These are phyloP conservation scores for Serpula lacrymans DNA, from an alignment of 768 basidiomycete species.

Conservation along the genomic window DNA sequence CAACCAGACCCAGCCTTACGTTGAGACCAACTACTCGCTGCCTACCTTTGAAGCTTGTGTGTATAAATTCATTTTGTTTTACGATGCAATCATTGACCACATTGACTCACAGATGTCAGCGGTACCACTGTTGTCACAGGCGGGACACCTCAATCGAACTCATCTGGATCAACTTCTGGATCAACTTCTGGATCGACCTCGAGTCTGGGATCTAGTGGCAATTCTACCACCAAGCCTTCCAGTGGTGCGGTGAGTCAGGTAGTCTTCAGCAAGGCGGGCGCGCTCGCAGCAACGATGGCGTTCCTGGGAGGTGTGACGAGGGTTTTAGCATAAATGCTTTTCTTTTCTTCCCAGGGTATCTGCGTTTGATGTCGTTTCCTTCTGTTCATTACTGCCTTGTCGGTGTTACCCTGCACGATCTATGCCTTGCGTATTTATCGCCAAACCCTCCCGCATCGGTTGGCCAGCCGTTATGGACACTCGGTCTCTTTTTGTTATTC, in stretches of 20 bases:
- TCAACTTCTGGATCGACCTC: neutral
- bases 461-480: too few species aligned
- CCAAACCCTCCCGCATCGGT: too few species aligned
- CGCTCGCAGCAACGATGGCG: slow-evolving; percentile 11
- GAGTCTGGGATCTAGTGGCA: too few species aligned
- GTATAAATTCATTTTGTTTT: slow-evolving; percentile 14
- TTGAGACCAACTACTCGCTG: slow-evolving; percentile 40
- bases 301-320: slow-evolving; percentile 12
- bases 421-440: too few species aligned
- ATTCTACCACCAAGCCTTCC: slow-evolving; percentile 1
- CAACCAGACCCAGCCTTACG: slow-evolving; percentile 52
- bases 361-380: too few species aligned
- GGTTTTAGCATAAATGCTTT: slow-evolving; percentile 15
- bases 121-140: slow-evolving; percentile 20
- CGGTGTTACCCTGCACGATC: too few species aligned
- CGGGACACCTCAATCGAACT: slow-evolving; percentile 2
- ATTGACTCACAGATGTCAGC: slow-evolving; percentile 13
- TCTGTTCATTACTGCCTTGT: too few species aligned
- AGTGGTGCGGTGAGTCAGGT: slow-evolving; percentile 2
- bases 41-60: slow-evolving; percentile 48
- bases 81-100: neutral
- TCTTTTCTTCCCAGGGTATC: neutral
- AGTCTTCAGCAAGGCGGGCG: slow-evolving; percentile 6
- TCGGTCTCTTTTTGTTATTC: too few species aligned
- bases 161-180: slow-evolving; percentile 6